Base-by-base conservation (phyloP, 495 filamentous ascomycete genomes). In the Lasiosphaeria miniovina region DNA sequence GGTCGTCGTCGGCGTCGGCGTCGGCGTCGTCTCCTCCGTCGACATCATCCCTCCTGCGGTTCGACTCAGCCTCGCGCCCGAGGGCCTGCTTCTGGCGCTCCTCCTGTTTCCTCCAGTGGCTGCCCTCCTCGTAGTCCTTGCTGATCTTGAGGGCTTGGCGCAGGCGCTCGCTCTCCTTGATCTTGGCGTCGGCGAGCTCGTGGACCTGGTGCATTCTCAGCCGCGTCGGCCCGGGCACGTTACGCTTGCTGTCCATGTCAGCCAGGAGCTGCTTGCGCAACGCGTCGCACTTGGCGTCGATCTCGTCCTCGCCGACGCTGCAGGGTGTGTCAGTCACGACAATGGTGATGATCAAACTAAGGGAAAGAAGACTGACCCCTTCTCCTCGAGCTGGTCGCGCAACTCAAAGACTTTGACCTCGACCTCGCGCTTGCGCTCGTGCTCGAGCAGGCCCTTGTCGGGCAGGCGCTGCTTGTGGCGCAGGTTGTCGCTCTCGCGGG, bases 181-280 rank as follows among this genome's bases (percentile, higher is more conserved):
- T 93, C 85, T 99, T 99, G 55, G 93, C 93, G 70, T 92, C 88
- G 32, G 94, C 94, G 65, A 96, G 74, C 75, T 98, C 93, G 82
- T 99, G 94, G 32, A 98, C 93, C 74, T 96, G 91, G 77, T 98
- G 91, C 59, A 84, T 77, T 76, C 97, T 99, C 49, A 96, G 76
- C 35, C 74, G 71, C 41, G 72, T 70, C 14, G 66, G 68, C 0
- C 57, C 55, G 12, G 62, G 71, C 55, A 60, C 64, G 40, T 53
- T 58, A 31, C 35, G 33, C 9, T 61, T 66, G 51, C 45, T 49
- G 46, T 82, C 77, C 71, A 83, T 74, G 63, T 86, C 81, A 6
- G 73, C 77, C 36, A 83, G 70, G 0, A 92, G 75, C 61, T 89
- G 86, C 66, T 84, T 80, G 8, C 90, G 74, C 6, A 92, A 72